Evolutionary conservation across 2,329 filamentous ascomycete species (phyloP).

Genomic region (Fusarium buxicola): DNA sequence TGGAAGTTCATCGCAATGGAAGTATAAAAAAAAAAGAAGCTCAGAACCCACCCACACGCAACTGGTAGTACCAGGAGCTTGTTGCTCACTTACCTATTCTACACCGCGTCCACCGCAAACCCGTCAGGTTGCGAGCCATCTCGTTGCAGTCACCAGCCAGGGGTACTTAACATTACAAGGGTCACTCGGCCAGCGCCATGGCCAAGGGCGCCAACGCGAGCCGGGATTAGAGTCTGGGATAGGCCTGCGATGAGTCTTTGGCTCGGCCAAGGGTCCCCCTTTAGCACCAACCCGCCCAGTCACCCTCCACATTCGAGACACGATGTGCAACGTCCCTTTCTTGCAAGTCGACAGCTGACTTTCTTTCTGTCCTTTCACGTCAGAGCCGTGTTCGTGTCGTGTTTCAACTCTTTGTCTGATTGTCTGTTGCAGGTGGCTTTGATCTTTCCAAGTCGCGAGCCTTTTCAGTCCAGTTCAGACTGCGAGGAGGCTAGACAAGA

Average conservation of each 20-base stretch:
- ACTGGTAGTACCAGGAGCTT: neutral
- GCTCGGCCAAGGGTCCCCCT: conserved; percentile 38
- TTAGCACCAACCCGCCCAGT: conserved; percentile 41
- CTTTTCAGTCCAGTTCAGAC: neutral
- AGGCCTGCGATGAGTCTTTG: conserved; percentile 34
- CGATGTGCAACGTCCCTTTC: conserved; percentile 46
- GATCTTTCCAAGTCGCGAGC: neutral
- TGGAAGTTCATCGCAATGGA: neutral
- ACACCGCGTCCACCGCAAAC: conserved; percentile 47
- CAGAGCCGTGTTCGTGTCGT: conserved; percentile 34
- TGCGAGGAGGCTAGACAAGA: neutral
- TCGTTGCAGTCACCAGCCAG: conserved; percentile 33
- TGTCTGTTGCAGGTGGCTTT: neutral
- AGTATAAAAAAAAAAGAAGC: conserved; percentile 11
- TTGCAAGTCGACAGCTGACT: conserved; percentile 40
- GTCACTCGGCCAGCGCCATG: conserved; percentile 30
- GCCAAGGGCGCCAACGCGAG: conserved; percentile 33
- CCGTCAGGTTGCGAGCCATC: conserved; percentile 35
- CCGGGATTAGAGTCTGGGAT: conserved; percentile 34
- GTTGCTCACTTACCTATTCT: conserved; percentile 30
- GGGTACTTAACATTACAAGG: conserved; percentile 32
- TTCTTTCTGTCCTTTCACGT: conserved; percentile 41
- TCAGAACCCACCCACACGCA: conserved; percentile 8
- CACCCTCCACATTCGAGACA: conserved; percentile 50
- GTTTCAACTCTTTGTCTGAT: conserved; percentile 24